phyloP scores from a whole-genome alignment of 2,329 filamentous ascomycete genomes.

The Curvularia hawaiiensis region DNA sequence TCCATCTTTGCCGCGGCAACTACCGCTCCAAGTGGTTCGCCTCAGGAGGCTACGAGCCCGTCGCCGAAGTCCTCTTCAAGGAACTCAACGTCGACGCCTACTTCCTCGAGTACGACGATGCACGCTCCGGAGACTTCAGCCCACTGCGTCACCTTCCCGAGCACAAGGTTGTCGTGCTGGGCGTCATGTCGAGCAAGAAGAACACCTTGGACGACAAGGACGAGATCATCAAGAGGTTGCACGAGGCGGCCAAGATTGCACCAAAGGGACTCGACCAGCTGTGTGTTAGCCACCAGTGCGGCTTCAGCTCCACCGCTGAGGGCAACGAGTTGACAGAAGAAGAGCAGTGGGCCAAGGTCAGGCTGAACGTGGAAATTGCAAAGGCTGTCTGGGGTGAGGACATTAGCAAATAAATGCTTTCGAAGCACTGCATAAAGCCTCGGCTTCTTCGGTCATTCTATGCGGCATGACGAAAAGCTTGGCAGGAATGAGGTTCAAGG shows the following conservation, averaged over 20 bases:
- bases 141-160: conserved; percentile 60
- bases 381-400: conserved; percentile 63
- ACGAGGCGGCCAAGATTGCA: conserved; percentile 51
- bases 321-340: conserved; percentile 62
- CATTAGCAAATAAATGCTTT: conserved; percentile 26
- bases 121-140: conserved; percentile 60
- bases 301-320: conserved; percentile 62
- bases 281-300: conserved; percentile 63
- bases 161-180: conserved; percentile 61
- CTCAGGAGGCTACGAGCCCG: conserved; percentile 63
- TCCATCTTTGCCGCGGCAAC: conserved; percentile 64
- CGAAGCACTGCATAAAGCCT: neutral
- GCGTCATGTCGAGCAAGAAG: conserved; percentile 63
- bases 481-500: neutral
- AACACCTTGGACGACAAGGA: conserved; percentile 59
- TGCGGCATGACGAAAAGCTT: neutral
- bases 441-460: neutral
- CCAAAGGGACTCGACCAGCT: conserved; percentile 61
- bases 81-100: conserved; percentile 63
- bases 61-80: conserved; percentile 62
- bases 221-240: conserved; percentile 47
- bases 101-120: conserved; percentile 65
- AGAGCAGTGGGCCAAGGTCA: conserved; percentile 64
- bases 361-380: conserved; percentile 61
- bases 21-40: conserved; percentile 64